These are phyloP conservation scores for Stenogyne calaminthoides DNA, from an alignment of 305 asterid species.

Conservation along the genomic window DNA sequence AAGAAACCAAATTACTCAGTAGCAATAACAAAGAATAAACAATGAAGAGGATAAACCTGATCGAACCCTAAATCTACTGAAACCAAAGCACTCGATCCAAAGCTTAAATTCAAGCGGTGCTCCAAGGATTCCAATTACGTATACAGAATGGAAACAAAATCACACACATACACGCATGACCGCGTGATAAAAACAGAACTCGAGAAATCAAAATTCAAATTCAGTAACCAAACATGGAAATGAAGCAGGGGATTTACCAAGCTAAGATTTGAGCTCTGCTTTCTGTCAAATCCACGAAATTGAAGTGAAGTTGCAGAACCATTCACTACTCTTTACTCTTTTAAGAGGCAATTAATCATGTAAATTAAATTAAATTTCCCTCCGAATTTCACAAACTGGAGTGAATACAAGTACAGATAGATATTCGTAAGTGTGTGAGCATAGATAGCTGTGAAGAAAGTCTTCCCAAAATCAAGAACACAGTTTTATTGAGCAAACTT, in stretches of 20 bases:
- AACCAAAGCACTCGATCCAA: slow-evolving; percentile 37
- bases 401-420: slow-evolving; percentile 14
- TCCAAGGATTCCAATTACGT: slow-evolving; percentile 1
- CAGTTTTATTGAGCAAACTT: slow-evolving; percentile 29
- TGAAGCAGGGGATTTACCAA: slow-evolving; percentile 30
- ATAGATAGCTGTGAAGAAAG: slow-evolving; percentile 27
- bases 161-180: slow-evolving; percentile 5
- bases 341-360: slow-evolving; percentile 23
- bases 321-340: slow-evolving; percentile 13
- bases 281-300: slow-evolving; percentile 29
- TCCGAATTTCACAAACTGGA: slow-evolving; percentile 2
- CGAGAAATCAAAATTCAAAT: slow-evolving; percentile 5
- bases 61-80: slow-evolving; percentile 43
- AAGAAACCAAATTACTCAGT: not conserved
- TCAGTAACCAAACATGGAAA: not conserved
- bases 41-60: slow-evolving; percentile 30
- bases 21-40: not conserved
- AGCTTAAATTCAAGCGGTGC: slow-evolving; percentile 23
- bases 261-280: slow-evolving; percentile 27
- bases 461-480: slow-evolving; percentile 25
- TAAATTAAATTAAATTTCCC: not conserved
- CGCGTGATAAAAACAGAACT: not conserved
- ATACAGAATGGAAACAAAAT: slow-evolving; percentile 7
- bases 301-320: slow-evolving; percentile 20
- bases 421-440: not conserved